phyloP scores from a whole-genome alignment of 1,284 basidiomycete species.

The Lignosus rhinocerotis region DNA sequence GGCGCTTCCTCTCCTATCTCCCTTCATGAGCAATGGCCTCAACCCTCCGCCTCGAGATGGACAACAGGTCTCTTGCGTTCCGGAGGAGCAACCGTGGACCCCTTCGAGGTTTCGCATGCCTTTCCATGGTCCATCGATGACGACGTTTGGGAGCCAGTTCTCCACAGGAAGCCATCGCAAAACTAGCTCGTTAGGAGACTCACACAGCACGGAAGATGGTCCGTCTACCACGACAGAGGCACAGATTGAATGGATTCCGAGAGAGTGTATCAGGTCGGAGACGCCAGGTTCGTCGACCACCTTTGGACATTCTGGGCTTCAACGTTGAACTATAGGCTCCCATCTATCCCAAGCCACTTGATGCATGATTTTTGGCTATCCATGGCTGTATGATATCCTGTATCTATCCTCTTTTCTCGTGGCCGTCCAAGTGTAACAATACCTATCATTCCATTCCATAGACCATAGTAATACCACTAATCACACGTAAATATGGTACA shows the following conservation, averaged over 20 bases:
- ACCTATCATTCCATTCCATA: too few relatives aligned
- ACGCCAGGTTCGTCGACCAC: slow-evolving; percentile 19
- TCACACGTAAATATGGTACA: too few relatives aligned
- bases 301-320: slow-evolving; percentile 8
- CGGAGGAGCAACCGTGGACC: slow-evolving; percentile 5
- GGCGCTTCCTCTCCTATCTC: not conserved
- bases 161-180: slow-evolving; percentile 7
- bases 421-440: too few relatives aligned
- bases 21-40: slow-evolving; percentile 5
- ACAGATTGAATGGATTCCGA: not conserved
- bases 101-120: slow-evolving; percentile 5
- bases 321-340: too few relatives aligned
- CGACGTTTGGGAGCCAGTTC: slow-evolving; percentile 21
- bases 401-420: too few relatives aligned
- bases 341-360: too few relatives aligned
- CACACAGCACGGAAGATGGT: not conserved
- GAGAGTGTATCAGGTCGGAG: slow-evolving; percentile 9
- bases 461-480: too few relatives aligned
- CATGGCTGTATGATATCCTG: too few relatives aligned
- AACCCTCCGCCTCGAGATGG: slow-evolving; percentile 24
- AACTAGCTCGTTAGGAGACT: slow-evolving; percentile 2
- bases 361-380: too few relatives aligned
- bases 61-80: slow-evolving; percentile 1
- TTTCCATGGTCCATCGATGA: slow-evolving; percentile 24
- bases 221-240: not conserved